Evolutionary conservation across 345 rosid species (phyloP).

Genomic region (Mercurialis annua): DNA sequence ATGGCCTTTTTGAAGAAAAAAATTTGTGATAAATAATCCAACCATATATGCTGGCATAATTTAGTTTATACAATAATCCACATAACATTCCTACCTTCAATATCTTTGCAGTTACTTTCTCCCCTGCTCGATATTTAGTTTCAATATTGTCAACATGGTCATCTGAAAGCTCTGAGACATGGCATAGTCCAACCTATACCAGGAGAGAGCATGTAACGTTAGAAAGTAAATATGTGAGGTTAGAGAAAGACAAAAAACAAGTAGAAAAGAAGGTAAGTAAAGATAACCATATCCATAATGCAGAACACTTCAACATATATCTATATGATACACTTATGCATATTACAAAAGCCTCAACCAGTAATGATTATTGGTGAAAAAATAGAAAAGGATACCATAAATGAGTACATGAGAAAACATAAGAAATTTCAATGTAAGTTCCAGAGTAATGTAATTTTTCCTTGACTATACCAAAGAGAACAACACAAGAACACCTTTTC

Average conservation of each 20-base stretch:
- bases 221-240: neutral
- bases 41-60: neutral
- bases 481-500: neutral
- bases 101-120: constrained; percentile 68
- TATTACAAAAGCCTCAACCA: neutral
- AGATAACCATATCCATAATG: too few species aligned
- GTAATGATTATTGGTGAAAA: neutral
- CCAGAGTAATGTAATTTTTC: too few species aligned
- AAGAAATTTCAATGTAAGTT: too few species aligned
- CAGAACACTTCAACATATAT: neutral
- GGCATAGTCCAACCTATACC: constrained; percentile 88
- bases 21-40: neutral
- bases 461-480: neutral
- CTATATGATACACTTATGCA: neutral
- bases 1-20: too few species aligned
- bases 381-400: neutral
- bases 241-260: neutral
- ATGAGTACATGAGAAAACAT: neutral
- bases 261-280: too few species aligned
- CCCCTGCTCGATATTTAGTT: constrained; percentile 65
- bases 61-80: neutral
- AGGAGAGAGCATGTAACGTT: neutral
- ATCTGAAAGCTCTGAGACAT: constrained; percentile 73
- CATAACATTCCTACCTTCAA: constrained; percentile 53
- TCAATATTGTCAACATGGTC: constrained; percentile 53